Evolutionary conservation across 176 grass and related monocot species (phyloP).

Genomic region (Calamus simplicifolius): DNA sequence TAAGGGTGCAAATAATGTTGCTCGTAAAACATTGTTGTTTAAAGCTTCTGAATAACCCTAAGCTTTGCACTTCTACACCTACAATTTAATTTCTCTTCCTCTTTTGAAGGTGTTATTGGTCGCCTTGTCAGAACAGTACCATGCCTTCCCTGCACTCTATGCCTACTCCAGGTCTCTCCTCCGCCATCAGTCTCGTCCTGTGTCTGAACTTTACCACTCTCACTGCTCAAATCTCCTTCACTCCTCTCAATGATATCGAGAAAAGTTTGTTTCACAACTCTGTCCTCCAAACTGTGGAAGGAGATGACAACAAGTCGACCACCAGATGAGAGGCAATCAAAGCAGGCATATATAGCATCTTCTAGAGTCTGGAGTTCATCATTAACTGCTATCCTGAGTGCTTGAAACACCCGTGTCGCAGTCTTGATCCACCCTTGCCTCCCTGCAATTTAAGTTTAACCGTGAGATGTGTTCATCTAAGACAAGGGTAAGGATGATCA

Average conservation of each 20-base stretch:
- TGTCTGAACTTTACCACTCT: not conserved
- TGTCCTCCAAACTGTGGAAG: slow-evolving; percentile 87
- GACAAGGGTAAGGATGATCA: too few relatives aligned
- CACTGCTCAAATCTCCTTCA: slow-evolving; percentile 11
- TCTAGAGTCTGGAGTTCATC: slow-evolving; percentile 59
- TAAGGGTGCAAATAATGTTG: too few relatives aligned
- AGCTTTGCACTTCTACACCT: slow-evolving; percentile 96
- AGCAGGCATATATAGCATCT: slow-evolving; percentile 75
- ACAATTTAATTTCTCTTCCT: slow-evolving; percentile 77
- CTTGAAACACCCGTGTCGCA: slow-evolving; percentile 85
- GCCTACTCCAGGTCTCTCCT: slow-evolving; percentile 51
- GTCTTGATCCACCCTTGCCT: slow-evolving; percentile 91
- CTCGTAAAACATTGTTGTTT: not conserved
- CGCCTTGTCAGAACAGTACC: slow-evolving; percentile 79
- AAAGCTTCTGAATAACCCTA: slow-evolving; percentile 59
- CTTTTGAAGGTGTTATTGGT: slow-evolving; percentile 66
- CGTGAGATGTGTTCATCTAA: too few relatives aligned
- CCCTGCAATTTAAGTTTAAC: slow-evolving; percentile 35
- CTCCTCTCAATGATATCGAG: slow-evolving; percentile 51
- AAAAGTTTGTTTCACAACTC: slow-evolving; percentile 83
- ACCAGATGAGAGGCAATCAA: slow-evolving; percentile 61
- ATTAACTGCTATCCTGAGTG: slow-evolving; percentile 89
- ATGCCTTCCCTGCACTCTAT: slow-evolving; percentile 48
- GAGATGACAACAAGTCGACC: slow-evolving; percentile 79
- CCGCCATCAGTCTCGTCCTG: slow-evolving; percentile 10